Evolutionary conservation across 2,329 filamentous ascomycete genomes (phyloP).

Genomic region (Mycosphaerella sp.): DNA sequence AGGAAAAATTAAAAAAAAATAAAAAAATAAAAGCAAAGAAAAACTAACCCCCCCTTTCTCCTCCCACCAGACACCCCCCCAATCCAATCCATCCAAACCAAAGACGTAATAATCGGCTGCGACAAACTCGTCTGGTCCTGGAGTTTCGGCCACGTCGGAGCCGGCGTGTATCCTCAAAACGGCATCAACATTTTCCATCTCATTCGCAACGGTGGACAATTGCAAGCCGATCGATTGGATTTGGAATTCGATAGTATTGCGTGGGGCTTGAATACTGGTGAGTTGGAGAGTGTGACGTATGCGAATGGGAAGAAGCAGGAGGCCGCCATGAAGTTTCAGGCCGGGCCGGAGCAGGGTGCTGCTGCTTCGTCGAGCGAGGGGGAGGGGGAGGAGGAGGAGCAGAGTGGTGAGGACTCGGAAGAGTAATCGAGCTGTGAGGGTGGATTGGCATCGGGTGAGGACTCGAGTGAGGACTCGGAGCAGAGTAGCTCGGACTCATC

Average conservation of each 20-base stretch:
- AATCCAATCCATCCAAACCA: slow-evolving; percentile 8
- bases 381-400: not conserved
- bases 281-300: not conserved
- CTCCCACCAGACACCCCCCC: slow-evolving; percentile 1
- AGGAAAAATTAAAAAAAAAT: no score
- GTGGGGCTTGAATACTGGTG: slow-evolving; percentile 7
- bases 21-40: no score
- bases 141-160: slow-evolving; percentile 13
- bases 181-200: slow-evolving; percentile 18
- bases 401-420: no score
- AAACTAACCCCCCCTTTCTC: no score
- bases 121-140: slow-evolving; percentile 18
- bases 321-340: not conserved
- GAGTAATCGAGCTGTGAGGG: no score
- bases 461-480: no score
- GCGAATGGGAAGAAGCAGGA: not conserved
- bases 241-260: slow-evolving; percentile 13
- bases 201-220: not conserved
- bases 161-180: slow-evolving; percentile 11
- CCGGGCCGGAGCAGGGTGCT: not conserved
- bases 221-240: slow-evolving; percentile 5
- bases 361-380: not conserved
- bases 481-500: no score
- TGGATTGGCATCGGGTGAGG: no score
- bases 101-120: slow-evolving; percentile 11